Base-by-base conservation (phyloP, 208 protist genomes). In the Leishmania lainsoni region DNA sequence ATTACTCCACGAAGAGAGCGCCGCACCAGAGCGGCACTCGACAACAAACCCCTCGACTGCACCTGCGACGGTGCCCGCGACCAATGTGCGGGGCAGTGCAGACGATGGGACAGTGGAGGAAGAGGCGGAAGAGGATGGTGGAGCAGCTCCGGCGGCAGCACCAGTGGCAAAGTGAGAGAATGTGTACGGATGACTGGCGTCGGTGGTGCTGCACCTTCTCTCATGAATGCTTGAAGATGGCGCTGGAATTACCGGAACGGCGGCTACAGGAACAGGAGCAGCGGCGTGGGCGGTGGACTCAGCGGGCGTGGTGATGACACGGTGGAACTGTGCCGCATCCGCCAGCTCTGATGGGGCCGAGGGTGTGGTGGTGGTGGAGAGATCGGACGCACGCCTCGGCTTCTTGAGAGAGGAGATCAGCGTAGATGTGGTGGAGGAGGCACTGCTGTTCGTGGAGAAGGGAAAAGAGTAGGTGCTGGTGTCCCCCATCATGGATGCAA, bases 401-500 rank as follows among this genome's bases (percentile, higher is more conserved):
- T 20, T 51, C 75, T 54, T 78, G 26, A 65, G 42, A 29, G 59
- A 78, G 51, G 72, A 59, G 29, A 66, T 51, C 48, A 63, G 52
- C 29, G 76, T 32, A 4, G 42, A 45, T 8, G 76, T n/a, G 48
- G 81, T 16, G 8, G 71, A 72, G 26, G 76, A 58, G 12, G 76
- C 56, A 39, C 76, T 81, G n/a, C 61, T 70, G 32, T n/a, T 82
- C 42, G 29, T 80, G 45, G 72, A 56, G 61, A 79, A 79, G 59
- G 59, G 56, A 5, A 42, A 72, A 20, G 49, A 48, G 65, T 72
- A 72, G 42, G 35, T 56, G 49, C 52, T 45, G 14, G 75, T 69
- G 32, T 91, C 84, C n/a, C 91, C 92, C 58, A 95, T 83, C 45
- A 95, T 91, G 17, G 84, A 72, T 42, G 82, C 83, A 22, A 95